Evolutionary conservation across 2,329 filamentous ascomycete genomes (phyloP).

Genomic region (Paradendryphiella salina): DNA sequence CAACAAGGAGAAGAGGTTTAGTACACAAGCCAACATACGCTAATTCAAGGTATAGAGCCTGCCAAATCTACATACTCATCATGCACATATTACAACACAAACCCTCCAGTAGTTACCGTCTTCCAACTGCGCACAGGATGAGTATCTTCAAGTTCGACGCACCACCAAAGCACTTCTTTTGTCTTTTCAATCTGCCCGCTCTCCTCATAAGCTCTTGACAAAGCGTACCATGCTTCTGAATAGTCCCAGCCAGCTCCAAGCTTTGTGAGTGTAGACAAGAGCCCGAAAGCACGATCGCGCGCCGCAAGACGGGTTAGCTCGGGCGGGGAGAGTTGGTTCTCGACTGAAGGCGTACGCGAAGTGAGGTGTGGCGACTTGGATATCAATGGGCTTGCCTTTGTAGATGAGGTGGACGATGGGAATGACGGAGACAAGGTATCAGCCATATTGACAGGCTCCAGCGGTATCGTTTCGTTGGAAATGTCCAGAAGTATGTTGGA

Average conservation of each 20-base stretch:
- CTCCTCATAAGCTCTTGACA: conserved; percentile 85
- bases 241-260: conserved; percentile 87
- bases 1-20: too few relatives aligned
- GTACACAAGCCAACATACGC: too few relatives aligned
- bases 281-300: conserved; percentile 81
- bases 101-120: conserved; percentile 56
- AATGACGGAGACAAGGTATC: conserved; percentile 15
- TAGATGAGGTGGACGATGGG: conserved; percentile 12
- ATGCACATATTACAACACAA: conserved; percentile 30
- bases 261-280: conserved; percentile 82
- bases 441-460: conserved; percentile 58
- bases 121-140: conserved; percentile 79
- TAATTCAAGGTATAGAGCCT: not conserved
- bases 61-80: not conserved
- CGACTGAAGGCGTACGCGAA: conserved; percentile 51
- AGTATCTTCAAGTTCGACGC: conserved; percentile 88
- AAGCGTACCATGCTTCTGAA: conserved; percentile 88
- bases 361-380: conserved; percentile 53
- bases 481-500: conserved; percentile 86
- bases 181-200: conserved; percentile 84
- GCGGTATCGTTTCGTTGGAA: conserved; percentile 65
- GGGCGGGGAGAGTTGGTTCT: conserved; percentile 60
- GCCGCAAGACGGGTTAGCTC: conserved; percentile 83
- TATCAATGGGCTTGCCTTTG: conserved; percentile 1
- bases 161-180: conserved; percentile 96